Base-by-base conservation (phyloP, 306 rosid genomes). In the Potentilla sterilis region DNA sequence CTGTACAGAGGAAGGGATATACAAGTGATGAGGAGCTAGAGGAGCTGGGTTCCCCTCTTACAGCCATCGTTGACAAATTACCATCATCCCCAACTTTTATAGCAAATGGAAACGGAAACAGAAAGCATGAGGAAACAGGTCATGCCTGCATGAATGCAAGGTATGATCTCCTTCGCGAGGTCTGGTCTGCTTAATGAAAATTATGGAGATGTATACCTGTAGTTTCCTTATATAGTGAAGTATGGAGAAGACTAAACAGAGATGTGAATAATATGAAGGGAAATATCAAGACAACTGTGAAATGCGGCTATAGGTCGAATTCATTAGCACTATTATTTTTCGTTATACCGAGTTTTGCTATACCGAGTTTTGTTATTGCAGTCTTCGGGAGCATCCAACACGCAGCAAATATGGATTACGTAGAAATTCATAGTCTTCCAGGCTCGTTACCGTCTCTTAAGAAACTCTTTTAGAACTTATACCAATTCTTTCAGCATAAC, bases 11-110 rank as follows among this genome's bases (percentile, higher is more conserved):
- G 72, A 92, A 86, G 85, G 98, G 98, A 43, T 90, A 95, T 69
- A 95, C 97, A 5, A 95, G 99, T 67, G 99, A 95, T 22, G 98
- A 92, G 67, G 99, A 95, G 62, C 81, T 95, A n/a, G 97, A 92
- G 82, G 96, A 92, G 83, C 88, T 95, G 71, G 90, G 88, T 58
- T 92, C 85, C 72, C 99, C 99, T 71, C 83, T 95, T 44, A 69
- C 87, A 5, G 79, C 89, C 67, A 85, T 95, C 73, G 79, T 92
- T 37, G 89, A 90, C 80, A 92, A 90, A 79, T 22, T 84, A 18
- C 88, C 90, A 11, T 75, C 78, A 54, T 84, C 90, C 71, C 88
- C 86, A 32, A 62, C 78, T 12, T 40, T 78, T 18, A 47, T 63
- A n/a, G 73, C 76, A 35, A 78, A 75, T 68, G 90, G 85, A 75